Base-by-base conservation (phyloP, 129 eudicot species). In the Apium graveolens region DNA sequence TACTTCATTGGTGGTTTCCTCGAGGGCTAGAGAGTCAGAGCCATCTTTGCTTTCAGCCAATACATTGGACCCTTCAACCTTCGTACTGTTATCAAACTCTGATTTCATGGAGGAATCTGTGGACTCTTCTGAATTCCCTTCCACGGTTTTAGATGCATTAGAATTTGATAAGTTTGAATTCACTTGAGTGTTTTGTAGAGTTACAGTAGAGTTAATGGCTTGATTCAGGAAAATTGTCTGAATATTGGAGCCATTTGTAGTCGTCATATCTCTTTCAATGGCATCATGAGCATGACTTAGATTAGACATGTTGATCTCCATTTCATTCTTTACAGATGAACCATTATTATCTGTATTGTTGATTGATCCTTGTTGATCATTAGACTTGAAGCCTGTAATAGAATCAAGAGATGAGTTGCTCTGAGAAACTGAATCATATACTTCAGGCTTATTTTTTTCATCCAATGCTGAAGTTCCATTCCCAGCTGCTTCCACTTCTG, bases 201-300 rank as follows among this genome's bases (percentile, higher is more conserved):
- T 45, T 63, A 44, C 35, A 4, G 74, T 73, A 16, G 85, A 43
- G 46, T 63, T 83, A 38, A 20, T 35, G 26, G 13, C 55, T 39
- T 26, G 60, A 5, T 44, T 5, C 57, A n/a, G 41, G 57, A 5
- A 5, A 44, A 44, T 9, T 6, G 14, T 74, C 21, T 26, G 60
- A 44, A 27, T 24, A 31, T 53, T 38, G 75, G 79, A 82, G 32
- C 74, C 82, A 53, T 38, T 85, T 51, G 29, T 79, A 26, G 78
- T 42, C n/a, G 79, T 69, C 37, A 18, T 42, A 42, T n/a, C 51
- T n/a, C 76, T 81, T 60, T 45, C 76, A 34, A 82, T 60, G 35
- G 63, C 81, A 76, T 80, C 83, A 57, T 71, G 89, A 32, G 78
- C 34, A 43, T 78, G 44, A 41, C 48, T 80, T 46, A 81, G 73